A percentile compares a stretch with the other conserved stretches of the same genome.
These are phyloP conservation scores for Phylloporus arenicola DNA, from an alignment of 768 basidiomycete species.

Conservation along the genomic window DNA sequence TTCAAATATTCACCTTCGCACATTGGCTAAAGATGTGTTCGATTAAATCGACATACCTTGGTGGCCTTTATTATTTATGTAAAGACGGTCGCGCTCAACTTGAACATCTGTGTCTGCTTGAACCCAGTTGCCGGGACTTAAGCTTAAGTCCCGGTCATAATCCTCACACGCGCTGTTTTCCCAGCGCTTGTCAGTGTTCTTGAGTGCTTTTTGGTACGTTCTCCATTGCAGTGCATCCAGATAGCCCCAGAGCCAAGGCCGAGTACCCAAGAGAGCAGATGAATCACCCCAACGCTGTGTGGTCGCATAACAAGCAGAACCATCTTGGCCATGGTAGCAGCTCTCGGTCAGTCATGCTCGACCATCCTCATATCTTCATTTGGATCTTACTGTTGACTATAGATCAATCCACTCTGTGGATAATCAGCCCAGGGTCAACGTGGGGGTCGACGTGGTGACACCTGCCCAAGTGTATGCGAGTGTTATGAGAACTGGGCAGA, in stretches of 20 bases:
- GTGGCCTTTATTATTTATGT: too few species aligned
- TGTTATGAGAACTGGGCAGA: conserved; percentile 7
- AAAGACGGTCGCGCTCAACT: too few species aligned
- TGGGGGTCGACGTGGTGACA: conserved; percentile 5
- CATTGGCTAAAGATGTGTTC: too few species aligned
- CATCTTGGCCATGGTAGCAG: too few species aligned
- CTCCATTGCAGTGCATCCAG: background rate
- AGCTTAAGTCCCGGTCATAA: too few species aligned
- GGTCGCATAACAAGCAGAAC: background rate
- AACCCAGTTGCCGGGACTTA: too few species aligned
- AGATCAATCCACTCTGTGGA: conserved; percentile 1
- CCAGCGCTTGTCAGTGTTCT: background rate
- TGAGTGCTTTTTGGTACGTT: background rate
- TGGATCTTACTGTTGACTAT: background rate
- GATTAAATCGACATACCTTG: too few species aligned
- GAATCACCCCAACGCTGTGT: background rate
- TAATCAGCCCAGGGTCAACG: background rate
- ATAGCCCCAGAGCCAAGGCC: background rate
- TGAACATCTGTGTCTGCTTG: too few species aligned
- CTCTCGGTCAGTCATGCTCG: too few species aligned
- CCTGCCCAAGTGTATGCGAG: conserved; percentile 20
- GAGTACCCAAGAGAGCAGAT: background rate
- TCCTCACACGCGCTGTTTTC: too few species aligned
- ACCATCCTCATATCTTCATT: background rate
- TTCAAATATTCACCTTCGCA: too few species aligned